Evolutionary conservation across 495 filamentous ascomycete genomes (phyloP).

Genomic region (Penicillium daleae): DNA sequence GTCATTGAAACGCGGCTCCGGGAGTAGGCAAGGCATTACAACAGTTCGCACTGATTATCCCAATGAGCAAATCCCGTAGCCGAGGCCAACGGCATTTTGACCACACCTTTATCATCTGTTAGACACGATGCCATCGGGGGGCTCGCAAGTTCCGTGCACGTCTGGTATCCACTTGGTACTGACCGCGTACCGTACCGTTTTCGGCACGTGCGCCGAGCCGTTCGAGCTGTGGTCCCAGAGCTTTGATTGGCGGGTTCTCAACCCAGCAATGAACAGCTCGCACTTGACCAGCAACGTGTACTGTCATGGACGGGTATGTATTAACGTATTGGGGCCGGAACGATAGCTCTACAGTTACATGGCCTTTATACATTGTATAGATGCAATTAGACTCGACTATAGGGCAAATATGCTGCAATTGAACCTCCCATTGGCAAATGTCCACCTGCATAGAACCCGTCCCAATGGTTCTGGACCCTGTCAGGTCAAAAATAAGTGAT

Average conservation of each 20-base stretch:
- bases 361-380: too few relatives aligned
- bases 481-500: neutral
- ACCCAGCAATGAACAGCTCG: conserved; percentile 26
- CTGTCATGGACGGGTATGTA: conserved; percentile 15
- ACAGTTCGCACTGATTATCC: neutral
- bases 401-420: neutral
- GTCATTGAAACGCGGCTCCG: neutral
- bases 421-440: neutral
- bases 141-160: conserved; percentile 4
- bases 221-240: neutral
- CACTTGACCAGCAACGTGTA: neutral
- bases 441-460: neutral
- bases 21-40: neutral
- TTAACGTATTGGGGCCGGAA: neutral
- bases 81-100: neutral
- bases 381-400: neutral
- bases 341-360: neutral
- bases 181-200: conserved; percentile 13
- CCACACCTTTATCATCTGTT: neutral
- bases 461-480: conserved; percentile 2
- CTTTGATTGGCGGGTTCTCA: conserved; percentile 33
- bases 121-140: neutral
- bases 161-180: neutral
- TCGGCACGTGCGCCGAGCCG: conserved; percentile 14
- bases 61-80: neutral